Percentiles rank a stretch among this genome's conserved stretches.
Conservation (phyloP, 139 green algal species). For the Tetraselmis chui region DNA sequence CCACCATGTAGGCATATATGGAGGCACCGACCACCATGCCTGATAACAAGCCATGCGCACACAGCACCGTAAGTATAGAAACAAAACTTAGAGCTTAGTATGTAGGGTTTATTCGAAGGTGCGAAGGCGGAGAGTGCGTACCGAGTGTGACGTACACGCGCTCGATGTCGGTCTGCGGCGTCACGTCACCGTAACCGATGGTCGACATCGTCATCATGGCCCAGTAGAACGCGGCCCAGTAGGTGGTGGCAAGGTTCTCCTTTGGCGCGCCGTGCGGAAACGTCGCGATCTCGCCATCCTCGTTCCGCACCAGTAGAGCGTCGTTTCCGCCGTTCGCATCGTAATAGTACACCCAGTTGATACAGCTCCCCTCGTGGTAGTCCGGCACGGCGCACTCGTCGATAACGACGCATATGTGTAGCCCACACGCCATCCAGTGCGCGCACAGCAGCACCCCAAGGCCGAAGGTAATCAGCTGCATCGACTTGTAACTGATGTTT, state of each 20-base stretch:
- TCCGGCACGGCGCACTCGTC: background rate
- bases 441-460: background rate
- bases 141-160: constrained; percentile 3
- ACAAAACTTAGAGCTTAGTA: no score
- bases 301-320: background rate
- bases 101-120: no score
- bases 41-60: no score
- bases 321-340: background rate
- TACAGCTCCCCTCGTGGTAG: background rate
- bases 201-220: background rate
- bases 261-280: background rate
- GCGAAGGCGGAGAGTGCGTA: no score
- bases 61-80: no score
- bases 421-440: background rate
- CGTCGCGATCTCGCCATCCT: background rate
- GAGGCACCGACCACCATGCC: background rate
- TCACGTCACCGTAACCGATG: constrained; percentile 3
- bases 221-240: background rate
- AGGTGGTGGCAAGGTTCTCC: background rate
- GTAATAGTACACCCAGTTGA: background rate
- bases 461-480: background rate
- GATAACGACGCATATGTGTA: background rate
- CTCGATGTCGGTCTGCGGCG: background rate
- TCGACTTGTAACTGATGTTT: background rate
- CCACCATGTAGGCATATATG: constrained; percentile 2